phyloP scores from a whole-genome alignment of 1,284 basidiomycete species.

The Butyriboletus appendiculatus region DNA sequence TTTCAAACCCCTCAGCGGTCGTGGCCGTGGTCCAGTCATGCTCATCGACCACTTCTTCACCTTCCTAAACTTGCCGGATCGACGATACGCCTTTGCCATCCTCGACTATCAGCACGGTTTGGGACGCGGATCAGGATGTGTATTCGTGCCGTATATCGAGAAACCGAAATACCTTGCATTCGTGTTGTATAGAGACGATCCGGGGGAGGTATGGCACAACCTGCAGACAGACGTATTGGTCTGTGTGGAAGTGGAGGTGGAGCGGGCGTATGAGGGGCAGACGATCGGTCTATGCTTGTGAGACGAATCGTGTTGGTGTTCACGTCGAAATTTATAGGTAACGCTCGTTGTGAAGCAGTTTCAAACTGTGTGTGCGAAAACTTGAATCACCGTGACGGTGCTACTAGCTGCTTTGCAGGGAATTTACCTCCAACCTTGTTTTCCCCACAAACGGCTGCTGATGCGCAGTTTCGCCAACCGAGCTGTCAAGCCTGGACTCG shows the following conservation, averaged over 20 bases:
- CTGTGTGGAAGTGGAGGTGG: slow-evolving; percentile 1
- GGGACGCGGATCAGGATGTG: slow-evolving; percentile 3
- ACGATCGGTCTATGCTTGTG: slow-evolving; percentile 4
- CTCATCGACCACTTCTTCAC: not conserved
- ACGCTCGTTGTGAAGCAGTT: not conserved
- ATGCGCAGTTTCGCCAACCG: no score
- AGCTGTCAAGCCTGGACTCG: no score
- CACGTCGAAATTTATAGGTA: not conserved
- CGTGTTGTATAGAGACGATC: slow-evolving; percentile 6
- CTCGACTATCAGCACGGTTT: slow-evolving; percentile 13
- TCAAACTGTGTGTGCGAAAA: no score
- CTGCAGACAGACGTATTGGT: slow-evolving; percentile 4
- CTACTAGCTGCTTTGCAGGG: no score
- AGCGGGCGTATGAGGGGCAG: not conserved
- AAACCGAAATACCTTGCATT: slow-evolving; percentile 10
- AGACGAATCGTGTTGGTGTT: not conserved
- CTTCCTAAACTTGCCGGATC: not conserved
- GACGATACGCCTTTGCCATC: slow-evolving; percentile 8
- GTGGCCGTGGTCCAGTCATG: slow-evolving; percentile 8
- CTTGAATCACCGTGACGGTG: no score
- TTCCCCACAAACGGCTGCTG: no score
- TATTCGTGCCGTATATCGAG: slow-evolving; percentile 2
- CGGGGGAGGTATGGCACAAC: slow-evolving; percentile 8
- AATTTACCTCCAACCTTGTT: no score
- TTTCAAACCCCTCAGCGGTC: slow-evolving; percentile 7